Base-by-base conservation (phyloP, 306 rosid species). In the Citrullus amarus region DNA sequence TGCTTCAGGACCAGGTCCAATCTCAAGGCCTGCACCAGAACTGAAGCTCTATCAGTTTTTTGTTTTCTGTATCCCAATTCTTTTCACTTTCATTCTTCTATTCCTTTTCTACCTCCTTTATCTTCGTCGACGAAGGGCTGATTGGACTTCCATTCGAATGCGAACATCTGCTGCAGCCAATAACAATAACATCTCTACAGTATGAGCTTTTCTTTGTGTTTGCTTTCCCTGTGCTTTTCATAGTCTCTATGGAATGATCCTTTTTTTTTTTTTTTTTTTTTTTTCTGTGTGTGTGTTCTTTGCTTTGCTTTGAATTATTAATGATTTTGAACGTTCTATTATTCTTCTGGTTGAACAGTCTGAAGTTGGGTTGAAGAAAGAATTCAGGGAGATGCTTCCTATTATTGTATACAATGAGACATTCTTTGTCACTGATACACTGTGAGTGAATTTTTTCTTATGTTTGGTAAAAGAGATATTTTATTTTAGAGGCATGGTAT, bases 341-440 rank as follows among this genome's bases (percentile, higher is more conserved):
- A 3, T 13, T 60, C 30, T 58, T 83, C 20, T 71, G 69, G 79
- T 67, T 57, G 12, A 5, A 79, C 85, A 91, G 91, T 43, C 70
- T 68, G 91, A 86, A 53, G 46, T 75, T 73, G 97, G 98, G 9
- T 81, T 93, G 90, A 86, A 85, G 67, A 93, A 91, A 75, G 97
- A 93, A 63, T 75, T 88, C 70, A 86, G 98, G 62, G 93, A 93
- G 84, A 88, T 93, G 98, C 86, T 93, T 48, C 97, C 97, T 71
- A 82, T 93, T 59, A 74, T 93, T 83, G 87, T 93, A 2, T 93
- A 87, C 86, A 88, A 79, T 68, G 84, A 90, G 88, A 90, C 96
- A 86, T 90, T 91, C 92, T 91, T 80, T 10, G 93, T 91, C 66
- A 88, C 83, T 70, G 98, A 91, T 77, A 85, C 96, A 18, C 91